Evolutionary conservation across 1,284 basidiomycete genomes (phyloP).

Genomic region (Leccinum huronense): DNA sequence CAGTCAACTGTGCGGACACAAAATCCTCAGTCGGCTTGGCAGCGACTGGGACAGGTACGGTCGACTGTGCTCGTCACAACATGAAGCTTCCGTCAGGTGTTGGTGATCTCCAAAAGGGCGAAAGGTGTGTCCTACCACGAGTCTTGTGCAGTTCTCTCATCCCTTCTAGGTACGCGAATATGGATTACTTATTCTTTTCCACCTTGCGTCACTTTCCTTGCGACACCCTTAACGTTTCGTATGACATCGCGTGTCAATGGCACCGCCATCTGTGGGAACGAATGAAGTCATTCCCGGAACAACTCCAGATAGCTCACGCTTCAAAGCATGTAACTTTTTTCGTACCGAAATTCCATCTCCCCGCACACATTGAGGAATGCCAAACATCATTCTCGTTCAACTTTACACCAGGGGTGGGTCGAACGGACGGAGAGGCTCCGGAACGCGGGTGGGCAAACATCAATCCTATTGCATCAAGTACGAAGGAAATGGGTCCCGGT

Average conservation of each 20-base stretch:
- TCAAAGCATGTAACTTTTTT: neutral
- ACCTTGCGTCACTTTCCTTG: neutral
- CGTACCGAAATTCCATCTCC: conserved; percentile 1
- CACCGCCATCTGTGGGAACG: neutral
- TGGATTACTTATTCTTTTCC: conserved; percentile 1
- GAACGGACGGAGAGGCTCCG: conserved; percentile 1
- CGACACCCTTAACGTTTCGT: neutral
- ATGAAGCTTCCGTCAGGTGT: conserved; percentile 1
- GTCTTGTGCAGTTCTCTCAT: neutral
- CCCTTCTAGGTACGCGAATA: neutral
- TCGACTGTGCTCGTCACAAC: neutral
- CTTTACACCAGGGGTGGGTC: neutral
- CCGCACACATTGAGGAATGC: neutral
- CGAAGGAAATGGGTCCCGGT: conserved; percentile 8
- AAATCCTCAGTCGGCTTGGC: conserved; percentile 1
- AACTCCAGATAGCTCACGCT: neutral
- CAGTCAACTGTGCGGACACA: conserved; percentile 1
- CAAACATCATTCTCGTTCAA: neutral
- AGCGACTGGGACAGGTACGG: neutral
- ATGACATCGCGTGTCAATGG: conserved; percentile 1
- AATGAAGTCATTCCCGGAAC: conserved; percentile 1
- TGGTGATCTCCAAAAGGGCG: conserved; percentile 1
- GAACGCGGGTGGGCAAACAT: conserved; percentile 3
- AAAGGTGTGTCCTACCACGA: neutral
- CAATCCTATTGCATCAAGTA: conserved; percentile 7